Percentiles rank a stretch among this genome's conserved stretches.
Conservation (phyloP, 2,329 filamentous ascomycete species). For the Zasmidium cellare region DNA sequence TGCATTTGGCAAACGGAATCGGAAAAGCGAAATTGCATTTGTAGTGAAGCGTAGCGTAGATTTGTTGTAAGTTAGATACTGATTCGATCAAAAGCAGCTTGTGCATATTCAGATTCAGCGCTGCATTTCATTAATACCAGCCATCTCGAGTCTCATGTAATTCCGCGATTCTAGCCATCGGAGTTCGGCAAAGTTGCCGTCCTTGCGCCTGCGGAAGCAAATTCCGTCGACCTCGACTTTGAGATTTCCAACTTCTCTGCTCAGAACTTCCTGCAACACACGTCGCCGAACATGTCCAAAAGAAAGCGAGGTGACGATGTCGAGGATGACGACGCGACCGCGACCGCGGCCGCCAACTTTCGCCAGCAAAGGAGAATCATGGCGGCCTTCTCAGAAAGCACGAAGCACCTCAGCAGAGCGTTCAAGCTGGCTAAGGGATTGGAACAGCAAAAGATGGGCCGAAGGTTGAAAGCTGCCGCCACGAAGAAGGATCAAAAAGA, state of each 20-base stretch:
- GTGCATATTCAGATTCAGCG: not conserved
- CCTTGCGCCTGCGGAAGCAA: too few species aligned
- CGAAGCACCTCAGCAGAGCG: constrained; percentile 63
- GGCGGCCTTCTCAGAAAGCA: constrained; percentile 40
- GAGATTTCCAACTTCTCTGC: not conserved
- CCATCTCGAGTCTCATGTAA: too few species aligned
- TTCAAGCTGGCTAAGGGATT: constrained; percentile 74
- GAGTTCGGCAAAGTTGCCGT: too few species aligned
- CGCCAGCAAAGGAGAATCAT: constrained; percentile 23
- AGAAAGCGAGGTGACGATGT: constrained; percentile 33
- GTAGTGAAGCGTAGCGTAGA: not conserved
- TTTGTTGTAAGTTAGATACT: not conserved
- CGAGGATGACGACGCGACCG: constrained; percentile 30
- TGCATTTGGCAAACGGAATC: not conserved
- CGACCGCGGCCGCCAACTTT: constrained; percentile 20
- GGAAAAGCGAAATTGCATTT: not conserved
- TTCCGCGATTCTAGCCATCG: too few species aligned
- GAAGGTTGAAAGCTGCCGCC: constrained; percentile 59
- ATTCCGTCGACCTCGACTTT: not conserved
- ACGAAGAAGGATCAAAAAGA: constrained; percentile 48
- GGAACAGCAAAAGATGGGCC: constrained; percentile 71
- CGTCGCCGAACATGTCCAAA: not conserved
- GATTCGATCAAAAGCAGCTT: not conserved
- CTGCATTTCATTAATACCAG: too few species aligned
- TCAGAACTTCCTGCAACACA: not conserved